Percentiles rank a stretch among this genome's conserved stretches.
Evolutionary conservation across 257 asterid genomes (phyloP).

Genomic region (Solanum peruvianum): DNA sequence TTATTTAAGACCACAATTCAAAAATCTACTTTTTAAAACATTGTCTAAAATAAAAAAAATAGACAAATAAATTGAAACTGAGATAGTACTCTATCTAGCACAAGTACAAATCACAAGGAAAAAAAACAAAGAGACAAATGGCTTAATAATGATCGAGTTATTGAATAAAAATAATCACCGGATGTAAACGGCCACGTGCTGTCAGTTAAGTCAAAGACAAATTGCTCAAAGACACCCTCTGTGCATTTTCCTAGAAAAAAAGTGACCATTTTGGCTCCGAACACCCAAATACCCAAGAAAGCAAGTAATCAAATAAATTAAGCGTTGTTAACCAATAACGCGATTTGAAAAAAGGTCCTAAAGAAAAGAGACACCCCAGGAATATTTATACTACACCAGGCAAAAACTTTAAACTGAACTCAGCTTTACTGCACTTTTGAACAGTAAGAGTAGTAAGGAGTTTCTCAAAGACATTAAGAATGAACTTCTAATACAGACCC

Average conservation of each 20-base stretch:
- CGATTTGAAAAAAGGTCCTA: not conserved
- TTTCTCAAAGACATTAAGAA: not conserved
- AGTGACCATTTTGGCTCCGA: not conserved
- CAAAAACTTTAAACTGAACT: not conserved
- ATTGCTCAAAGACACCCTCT: not conserved
- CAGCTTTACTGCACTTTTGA: not conserved
- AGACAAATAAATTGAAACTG: too few relatives aligned
- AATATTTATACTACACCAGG: not conserved
- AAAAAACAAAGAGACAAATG: too few relatives aligned
- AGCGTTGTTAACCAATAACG: not conserved
- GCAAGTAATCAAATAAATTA: not conserved
- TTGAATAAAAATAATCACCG: not conserved
- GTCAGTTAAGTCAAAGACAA: too few relatives aligned
- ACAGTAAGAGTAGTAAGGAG: not conserved
- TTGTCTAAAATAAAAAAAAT: too few relatives aligned
- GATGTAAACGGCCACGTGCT: not conserved
- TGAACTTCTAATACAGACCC: constrained; percentile 1
- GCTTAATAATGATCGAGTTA: not conserved
- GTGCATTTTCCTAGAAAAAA: not conserved
- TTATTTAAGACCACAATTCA: too few relatives aligned
- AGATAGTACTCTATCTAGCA: too few relatives aligned
- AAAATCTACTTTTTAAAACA: too few relatives aligned
- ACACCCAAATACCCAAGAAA: not conserved
- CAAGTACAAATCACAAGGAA: too few relatives aligned
- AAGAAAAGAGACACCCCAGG: not conserved